These are phyloP conservation scores for Ceratocystiopsis minuta DNA, from an alignment of 2,329 filamentous ascomycete species.

Conservation along the genomic window DNA sequence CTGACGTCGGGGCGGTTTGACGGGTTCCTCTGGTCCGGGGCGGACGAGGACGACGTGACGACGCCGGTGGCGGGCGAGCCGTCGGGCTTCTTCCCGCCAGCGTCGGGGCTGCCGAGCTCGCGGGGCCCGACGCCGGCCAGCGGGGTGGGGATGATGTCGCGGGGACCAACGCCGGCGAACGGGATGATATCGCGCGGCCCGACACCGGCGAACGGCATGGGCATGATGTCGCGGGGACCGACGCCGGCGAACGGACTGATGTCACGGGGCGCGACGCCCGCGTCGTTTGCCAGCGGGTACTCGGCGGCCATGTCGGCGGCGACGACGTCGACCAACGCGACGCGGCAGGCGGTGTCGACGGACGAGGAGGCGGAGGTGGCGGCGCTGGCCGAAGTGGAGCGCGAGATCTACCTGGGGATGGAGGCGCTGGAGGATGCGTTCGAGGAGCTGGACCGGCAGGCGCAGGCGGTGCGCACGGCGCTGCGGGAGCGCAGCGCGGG, in stretches of 20 bases:
- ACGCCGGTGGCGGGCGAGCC: constrained; percentile 22
- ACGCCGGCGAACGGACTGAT: constrained; percentile 21
- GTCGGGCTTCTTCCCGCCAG: constrained; percentile 2
- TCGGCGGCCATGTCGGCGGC: constrained; percentile 26
- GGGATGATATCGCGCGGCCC: constrained; percentile 17
- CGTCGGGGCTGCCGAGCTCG: constrained; percentile 14
- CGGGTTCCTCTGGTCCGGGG: constrained; percentile 86
- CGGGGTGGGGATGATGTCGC: no score
- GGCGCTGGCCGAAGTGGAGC: constrained; percentile 75
- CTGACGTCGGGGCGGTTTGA: constrained; percentile 86
- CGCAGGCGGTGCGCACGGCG: constrained; percentile 60
- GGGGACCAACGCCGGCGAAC: constrained; percentile 7
- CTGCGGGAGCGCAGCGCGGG: constrained; percentile 71
- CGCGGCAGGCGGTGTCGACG: constrained; percentile 52
- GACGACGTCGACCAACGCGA: constrained; percentile 29
- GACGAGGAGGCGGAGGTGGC: constrained; percentile 91
- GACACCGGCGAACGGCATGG: constrained; percentile 15
- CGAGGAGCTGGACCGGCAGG: constrained; percentile 71
- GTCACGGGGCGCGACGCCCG: constrained; percentile 36
- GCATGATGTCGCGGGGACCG: constrained; percentile 21
- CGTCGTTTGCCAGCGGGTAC: constrained; percentile 18
- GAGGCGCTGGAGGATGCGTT: constrained; percentile 88
- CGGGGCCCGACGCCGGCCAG: constrained; percentile 33
- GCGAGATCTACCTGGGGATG: constrained; percentile 88
- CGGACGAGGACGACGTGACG: constrained; percentile 35